phyloP scores from a whole-genome alignment of 2,329 filamentous ascomycete species.

The Fusarium cicatricum region DNA sequence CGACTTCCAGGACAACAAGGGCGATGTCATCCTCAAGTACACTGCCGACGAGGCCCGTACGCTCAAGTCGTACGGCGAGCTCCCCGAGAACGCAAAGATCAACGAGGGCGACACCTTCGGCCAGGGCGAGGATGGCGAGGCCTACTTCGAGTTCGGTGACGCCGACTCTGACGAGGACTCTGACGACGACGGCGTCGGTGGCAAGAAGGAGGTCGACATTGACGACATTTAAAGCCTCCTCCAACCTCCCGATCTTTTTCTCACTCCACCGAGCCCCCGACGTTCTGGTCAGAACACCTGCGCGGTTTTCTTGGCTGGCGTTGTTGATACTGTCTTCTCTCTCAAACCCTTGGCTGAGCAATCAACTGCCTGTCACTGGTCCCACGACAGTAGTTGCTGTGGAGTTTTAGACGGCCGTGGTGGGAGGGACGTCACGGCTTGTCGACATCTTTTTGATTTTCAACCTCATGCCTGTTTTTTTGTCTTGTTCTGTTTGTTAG shows the following conservation, averaged over 20 bases:
- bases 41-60: constrained; percentile 93
- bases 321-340: constrained; percentile 70
- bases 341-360: constrained; percentile 54
- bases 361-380: constrained; percentile 35
- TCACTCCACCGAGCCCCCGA: constrained; percentile 37
- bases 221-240: constrained; percentile 81
- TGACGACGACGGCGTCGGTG: constrained; percentile 63
- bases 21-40: constrained; percentile 97
- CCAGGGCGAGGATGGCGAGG: constrained; percentile 91
- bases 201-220: constrained; percentile 85
- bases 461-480: constrained; percentile 28
- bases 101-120: constrained; percentile 98
- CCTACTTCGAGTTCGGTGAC: constrained; percentile 99
- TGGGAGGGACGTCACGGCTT: constrained; percentile 69
- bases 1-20: constrained; percentile 95
- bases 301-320: constrained; percentile 20
- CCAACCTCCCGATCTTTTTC: constrained; percentile 10
- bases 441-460: constrained; percentile 41
- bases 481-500: constrained; percentile 32
- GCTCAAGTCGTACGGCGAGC: constrained; percentile 96
- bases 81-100: constrained; percentile 98
- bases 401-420: constrained; percentile 54
- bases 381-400: constrained; percentile 59
- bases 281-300: constrained; percentile 15
- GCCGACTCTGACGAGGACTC: constrained; percentile 71